phyloP scores from a whole-genome alignment of 2,329 filamentous ascomycete species.

The Fusarium stilboides region DNA sequence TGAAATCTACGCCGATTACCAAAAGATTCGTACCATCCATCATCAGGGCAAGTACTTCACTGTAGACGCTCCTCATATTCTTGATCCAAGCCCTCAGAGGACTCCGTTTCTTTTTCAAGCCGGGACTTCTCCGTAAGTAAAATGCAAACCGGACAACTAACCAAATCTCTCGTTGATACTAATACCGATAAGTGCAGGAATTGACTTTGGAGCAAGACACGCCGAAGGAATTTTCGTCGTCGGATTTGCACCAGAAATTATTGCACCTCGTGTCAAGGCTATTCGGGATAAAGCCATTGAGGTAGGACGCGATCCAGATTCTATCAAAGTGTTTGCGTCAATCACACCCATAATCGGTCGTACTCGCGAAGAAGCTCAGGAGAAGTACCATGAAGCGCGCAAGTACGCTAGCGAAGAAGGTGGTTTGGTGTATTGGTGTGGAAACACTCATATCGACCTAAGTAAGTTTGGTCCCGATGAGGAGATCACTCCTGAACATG shows the following conservation, averaged over 20 bases:
- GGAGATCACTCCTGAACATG: neutral
- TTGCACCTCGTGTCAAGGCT: conserved; percentile 21
- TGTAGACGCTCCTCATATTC: conserved; percentile 12
- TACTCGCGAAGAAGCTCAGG: conserved; percentile 20
- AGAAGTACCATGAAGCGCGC: conserved; percentile 23
- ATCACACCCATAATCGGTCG: conserved; percentile 23
- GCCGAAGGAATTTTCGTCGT: conserved; percentile 31
- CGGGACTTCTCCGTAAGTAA: neutral
- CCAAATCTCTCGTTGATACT: no score
- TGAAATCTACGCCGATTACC: conserved; percentile 1
- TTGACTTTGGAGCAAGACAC: conserved; percentile 27
- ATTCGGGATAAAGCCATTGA: conserved; percentile 9
- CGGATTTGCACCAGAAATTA: conserved; percentile 18
- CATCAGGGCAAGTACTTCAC: conserved; percentile 22
- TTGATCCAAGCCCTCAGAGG: conserved; percentile 18
- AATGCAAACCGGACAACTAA: no score
- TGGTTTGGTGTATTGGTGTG: conserved; percentile 27
- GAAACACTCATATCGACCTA: conserved; percentile 31
- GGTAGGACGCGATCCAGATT: conserved; percentile 20
- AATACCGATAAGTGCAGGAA: conserved; percentile 10
- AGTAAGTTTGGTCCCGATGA: neutral
- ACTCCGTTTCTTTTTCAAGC: conserved; percentile 32
- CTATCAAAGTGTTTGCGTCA: conserved; percentile 24
- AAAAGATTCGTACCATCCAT: neutral
- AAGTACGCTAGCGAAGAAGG: conserved; percentile 28